These are phyloP conservation scores for Mallotus japonicus DNA, from an alignment of 441 rosid species.

Conservation along the genomic window DNA sequence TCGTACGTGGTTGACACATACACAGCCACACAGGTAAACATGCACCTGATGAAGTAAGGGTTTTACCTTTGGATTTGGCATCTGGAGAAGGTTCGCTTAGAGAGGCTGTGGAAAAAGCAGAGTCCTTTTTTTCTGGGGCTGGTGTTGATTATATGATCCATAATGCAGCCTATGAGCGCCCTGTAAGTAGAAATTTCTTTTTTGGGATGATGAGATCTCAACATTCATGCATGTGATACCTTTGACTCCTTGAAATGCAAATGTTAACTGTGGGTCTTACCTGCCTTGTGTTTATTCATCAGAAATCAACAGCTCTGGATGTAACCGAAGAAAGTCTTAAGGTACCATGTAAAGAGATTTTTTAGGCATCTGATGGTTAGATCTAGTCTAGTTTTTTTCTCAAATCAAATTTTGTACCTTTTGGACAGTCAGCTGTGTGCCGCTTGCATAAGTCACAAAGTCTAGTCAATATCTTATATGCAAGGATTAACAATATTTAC, in stretches of 20 bases:
- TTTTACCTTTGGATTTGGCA: conserved; percentile 82
- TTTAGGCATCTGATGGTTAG: conserved; percentile 16
- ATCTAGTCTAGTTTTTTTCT: neutral
- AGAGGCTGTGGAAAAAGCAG: conserved; percentile 66
- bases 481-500: neutral
- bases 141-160: conserved; percentile 85
- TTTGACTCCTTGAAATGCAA: neutral
- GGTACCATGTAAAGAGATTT: conserved; percentile 38
- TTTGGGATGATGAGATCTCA: conserved; percentile 4
- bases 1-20: conserved; percentile 13
- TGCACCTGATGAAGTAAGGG: conserved; percentile 66
- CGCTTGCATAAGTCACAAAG: neutral
- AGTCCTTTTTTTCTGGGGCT: conserved; percentile 53
- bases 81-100: conserved; percentile 63
- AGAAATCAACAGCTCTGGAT: conserved; percentile 83
- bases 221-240: neutral
- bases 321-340: conserved; percentile 69
- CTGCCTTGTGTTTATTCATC: conserved; percentile 25
- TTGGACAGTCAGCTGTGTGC: neutral
- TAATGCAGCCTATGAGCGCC: conserved; percentile 92
- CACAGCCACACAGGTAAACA: conserved; percentile 53
- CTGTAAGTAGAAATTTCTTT: conserved; percentile 46
- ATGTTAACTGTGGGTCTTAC: neutral
- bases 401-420: neutral
- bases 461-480: neutral